Percentiles rank a stretch among this genome's conserved stretches.
phyloP scores from a whole-genome alignment of 306 rosid genomes.

The Rosa lucieae region DNA sequence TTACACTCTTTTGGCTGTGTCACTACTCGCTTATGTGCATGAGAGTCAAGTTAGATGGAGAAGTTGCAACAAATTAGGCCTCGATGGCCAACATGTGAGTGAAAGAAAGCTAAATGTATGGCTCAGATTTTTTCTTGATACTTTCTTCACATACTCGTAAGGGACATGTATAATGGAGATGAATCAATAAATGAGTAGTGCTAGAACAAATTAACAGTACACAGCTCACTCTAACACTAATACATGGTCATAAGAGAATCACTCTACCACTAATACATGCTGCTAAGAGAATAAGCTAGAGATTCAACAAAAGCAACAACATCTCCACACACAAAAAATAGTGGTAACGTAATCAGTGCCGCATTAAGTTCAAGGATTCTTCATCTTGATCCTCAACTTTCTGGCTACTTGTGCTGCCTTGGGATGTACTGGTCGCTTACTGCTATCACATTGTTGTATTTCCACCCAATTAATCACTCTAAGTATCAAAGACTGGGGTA shows the following conservation, averaged over 20 bases:
- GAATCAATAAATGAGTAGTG: constrained; percentile 7
- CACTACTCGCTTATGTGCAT: background rate
- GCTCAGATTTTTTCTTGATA: background rate
- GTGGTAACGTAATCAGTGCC: background rate
- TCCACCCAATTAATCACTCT: constrained; percentile 91
- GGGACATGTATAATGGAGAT: background rate
- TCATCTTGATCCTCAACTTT: constrained; percentile 86
- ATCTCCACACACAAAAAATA: background rate
- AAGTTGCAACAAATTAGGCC: background rate
- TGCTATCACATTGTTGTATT: constrained; percentile 64
- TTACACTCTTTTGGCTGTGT: background rate
- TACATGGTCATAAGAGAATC: constrained; percentile 4
- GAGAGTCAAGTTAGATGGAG: background rate
- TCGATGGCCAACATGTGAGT: background rate
- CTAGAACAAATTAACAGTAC: background rate
- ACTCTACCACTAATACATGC: background rate
- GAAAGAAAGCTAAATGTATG: background rate
- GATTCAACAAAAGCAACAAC: constrained; percentile 7
- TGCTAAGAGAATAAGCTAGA: background rate
- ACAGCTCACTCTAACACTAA: background rate
- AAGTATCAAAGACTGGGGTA: constrained; percentile 71
- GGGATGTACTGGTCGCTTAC: constrained; percentile 68
- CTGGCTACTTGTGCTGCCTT: constrained; percentile 76
- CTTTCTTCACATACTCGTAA: background rate
- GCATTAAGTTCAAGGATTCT: constrained; percentile 54